A percentile compares a stretch with the other conserved stretches of the same genome.
phyloP scores from a whole-genome alignment of 2,329 filamentous ascomycete species.

The Epichloe sibirici region DNA sequence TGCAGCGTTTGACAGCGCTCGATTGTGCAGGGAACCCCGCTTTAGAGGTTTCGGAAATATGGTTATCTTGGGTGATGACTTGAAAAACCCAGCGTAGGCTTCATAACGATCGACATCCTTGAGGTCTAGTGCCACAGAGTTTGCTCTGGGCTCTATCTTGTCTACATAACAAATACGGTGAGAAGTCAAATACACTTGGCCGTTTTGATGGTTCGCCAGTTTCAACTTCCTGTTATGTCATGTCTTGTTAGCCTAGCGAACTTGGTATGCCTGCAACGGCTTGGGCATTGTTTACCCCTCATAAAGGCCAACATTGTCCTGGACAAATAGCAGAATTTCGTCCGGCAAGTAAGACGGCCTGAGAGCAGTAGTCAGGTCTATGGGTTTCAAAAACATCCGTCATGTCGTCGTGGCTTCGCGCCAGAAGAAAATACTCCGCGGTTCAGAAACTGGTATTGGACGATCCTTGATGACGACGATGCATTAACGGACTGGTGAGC shows the following conservation, averaged over 20 bases:
- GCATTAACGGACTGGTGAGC: not conserved
- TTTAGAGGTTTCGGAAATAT: slow-evolving; percentile 72
- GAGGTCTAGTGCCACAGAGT: slow-evolving; percentile 74
- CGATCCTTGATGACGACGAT: not conserved
- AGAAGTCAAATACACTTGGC: slow-evolving; percentile 91
- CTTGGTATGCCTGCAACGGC: not conserved
- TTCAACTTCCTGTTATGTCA: slow-evolving; percentile 66
- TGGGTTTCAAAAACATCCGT: slow-evolving; percentile 94
- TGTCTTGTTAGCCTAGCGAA: slow-evolving; percentile 1
- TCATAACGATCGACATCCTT: slow-evolving; percentile 87
- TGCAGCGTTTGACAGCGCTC: slow-evolving; percentile 35
- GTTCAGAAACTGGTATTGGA: not conserved
- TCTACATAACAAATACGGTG: slow-evolving; percentile 95
- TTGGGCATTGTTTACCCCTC: slow-evolving; percentile 59
- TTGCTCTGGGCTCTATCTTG: slow-evolving; percentile 69
- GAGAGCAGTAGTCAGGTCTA: slow-evolving; percentile 92
- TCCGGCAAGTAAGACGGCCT: slow-evolving; percentile 86
- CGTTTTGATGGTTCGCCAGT: slow-evolving; percentile 85
- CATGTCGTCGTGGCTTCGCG: slow-evolving; percentile 26
- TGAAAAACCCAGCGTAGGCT: slow-evolving; percentile 86
- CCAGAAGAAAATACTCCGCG: slow-evolving; percentile 1
- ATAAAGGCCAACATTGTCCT: slow-evolving; percentile 94
- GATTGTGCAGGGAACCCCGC: slow-evolving; percentile 44
- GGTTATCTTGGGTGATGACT: slow-evolving; percentile 89
- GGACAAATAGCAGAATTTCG: slow-evolving; percentile 90